A percentile compares a stretch with the other conserved stretches of the same genome.
phyloP scores from a whole-genome alignment of 352 stramenopile species.

The Globisporangium apiculatum region DNA sequence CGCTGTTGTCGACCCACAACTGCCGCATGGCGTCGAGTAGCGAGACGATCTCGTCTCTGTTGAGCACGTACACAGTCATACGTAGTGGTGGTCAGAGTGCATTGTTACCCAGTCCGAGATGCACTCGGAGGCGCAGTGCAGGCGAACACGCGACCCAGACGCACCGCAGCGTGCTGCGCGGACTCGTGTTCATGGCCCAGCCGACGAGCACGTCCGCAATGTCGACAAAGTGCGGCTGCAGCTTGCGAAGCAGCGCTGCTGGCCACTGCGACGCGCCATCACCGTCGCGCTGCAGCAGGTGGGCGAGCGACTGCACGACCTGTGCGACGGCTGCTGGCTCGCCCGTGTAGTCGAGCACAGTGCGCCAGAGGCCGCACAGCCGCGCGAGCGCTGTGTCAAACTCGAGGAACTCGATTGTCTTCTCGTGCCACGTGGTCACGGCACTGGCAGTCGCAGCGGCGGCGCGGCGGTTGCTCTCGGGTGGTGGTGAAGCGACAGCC shows the following conservation, averaged over 20 bases:
- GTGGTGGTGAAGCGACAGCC: too few species aligned
- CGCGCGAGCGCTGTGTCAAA: slow-evolving; percentile 30
- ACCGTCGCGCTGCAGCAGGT: slow-evolving; percentile 20
- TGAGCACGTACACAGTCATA: slow-evolving; percentile 1
- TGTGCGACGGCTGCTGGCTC: slow-evolving; percentile 33
- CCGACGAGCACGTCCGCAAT: slow-evolving; percentile 61
- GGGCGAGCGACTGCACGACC: slow-evolving; percentile 24
- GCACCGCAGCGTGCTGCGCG: slow-evolving; percentile 29
- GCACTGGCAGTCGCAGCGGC: not conserved
- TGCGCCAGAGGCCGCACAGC: slow-evolving; percentile 40
- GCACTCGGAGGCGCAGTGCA: not conserved
- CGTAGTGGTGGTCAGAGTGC: too few species aligned
- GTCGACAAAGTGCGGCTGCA: slow-evolving; percentile 68
- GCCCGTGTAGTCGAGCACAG: slow-evolving; percentile 38
- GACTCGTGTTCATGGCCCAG: slow-evolving; percentile 51
- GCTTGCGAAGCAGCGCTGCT: slow-evolving; percentile 25
- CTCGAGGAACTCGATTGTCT: slow-evolving; percentile 34
- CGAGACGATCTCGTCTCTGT: slow-evolving; percentile 40
- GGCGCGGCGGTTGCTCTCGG: not conserved
- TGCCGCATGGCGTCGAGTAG: slow-evolving; percentile 38
- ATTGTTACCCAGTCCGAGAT: too few species aligned
- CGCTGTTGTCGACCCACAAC: slow-evolving; percentile 63
- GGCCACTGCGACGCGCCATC: slow-evolving; percentile 17
- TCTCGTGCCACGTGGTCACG: slow-evolving; percentile 23
- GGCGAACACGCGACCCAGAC: not conserved